Percentiles rank a stretch among this genome's conserved stretches.
phyloP scores from a whole-genome alignment of 495 filamentous ascomycete genomes.

The Talaromyces adpressus region DNA sequence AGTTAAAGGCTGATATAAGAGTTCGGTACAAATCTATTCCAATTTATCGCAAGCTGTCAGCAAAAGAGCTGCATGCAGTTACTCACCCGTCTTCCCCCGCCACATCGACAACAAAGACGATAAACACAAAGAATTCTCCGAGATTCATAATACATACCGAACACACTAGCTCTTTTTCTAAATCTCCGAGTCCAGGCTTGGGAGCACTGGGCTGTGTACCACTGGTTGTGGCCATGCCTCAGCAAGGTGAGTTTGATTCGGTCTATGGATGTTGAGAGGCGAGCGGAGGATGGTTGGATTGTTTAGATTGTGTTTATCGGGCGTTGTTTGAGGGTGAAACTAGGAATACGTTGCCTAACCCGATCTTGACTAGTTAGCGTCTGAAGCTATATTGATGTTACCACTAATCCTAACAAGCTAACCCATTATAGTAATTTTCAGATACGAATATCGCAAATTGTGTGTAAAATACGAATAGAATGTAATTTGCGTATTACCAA shows the following conservation, averaged over 20 bases:
- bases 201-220: conserved; percentile 5
- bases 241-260: neutral
- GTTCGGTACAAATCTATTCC: conserved; percentile 84
- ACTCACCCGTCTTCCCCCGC: conserved; percentile 6
- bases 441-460: neutral
- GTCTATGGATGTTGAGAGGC: neutral
- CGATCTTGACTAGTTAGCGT: neutral
- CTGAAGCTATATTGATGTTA: neutral
- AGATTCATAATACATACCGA: conserved; percentile 54
- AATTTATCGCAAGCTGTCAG: neutral
- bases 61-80: neutral
- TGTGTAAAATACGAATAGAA: neutral
- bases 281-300: neutral
- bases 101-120: neutral
- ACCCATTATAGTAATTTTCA: neutral
- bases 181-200: conserved; percentile 40
- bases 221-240: conserved; percentile 9
- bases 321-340: neutral
- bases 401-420: neutral
- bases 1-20: conserved; percentile 91
- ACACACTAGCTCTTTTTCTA: conserved; percentile 87
- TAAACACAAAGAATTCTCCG: neutral
- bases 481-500: neutral
- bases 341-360: neutral
- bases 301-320: neutral